Evolutionary conservation across 148 eudicot species (phyloP), one percentile per base, ranked within the genome.

Genomic region (Pouteria glomerata): DNA sequence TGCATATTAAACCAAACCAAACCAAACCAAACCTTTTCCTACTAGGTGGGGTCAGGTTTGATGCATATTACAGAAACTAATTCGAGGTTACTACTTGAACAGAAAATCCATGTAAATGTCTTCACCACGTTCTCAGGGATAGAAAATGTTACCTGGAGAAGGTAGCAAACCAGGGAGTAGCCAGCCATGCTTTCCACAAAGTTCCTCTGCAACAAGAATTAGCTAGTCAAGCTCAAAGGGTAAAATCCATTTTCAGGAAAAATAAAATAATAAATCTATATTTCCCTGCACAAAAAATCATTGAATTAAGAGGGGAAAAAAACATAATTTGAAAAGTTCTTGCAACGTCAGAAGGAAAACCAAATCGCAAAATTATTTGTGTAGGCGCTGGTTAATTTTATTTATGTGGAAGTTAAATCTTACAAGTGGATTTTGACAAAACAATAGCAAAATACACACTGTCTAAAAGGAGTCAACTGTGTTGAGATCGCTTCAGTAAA

Each of bases 121-220:
- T 16, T 51, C 33, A 30, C 37, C 23, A 68, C 35, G 18, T 8
- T 6, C 1, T 57, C 18, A 33, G 72, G 21, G 44, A 77, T 62
- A 68, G 53, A 59, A 51, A 47, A 47, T 33, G 29, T 64, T 78
- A 95, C 99, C 97, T 92, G 99, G 71, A 96, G 81, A 73, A 96
- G 94, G 80, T 96, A 96, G 91, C 97, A 96, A 62, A 96, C 99
- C 13, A 96, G 79, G 39, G 99, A 96, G 85, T 96, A 96, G 34
- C 99, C 99, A 41, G 99, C 99, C 99, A 96, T 96, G 82, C 99
- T 96, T 83, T 96, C 99, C 70, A 96, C 99, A 76, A 96, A 96
- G 80, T 96, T 96, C 73, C 99, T 88, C 99, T 96, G 96, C 80
- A 73, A 85, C 65, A 72, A 68, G 62, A 69, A 81, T 72, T 34